Base-by-base conservation (phyloP, 108 stramenopile species). In the Conticribra weissflogii region DNA sequence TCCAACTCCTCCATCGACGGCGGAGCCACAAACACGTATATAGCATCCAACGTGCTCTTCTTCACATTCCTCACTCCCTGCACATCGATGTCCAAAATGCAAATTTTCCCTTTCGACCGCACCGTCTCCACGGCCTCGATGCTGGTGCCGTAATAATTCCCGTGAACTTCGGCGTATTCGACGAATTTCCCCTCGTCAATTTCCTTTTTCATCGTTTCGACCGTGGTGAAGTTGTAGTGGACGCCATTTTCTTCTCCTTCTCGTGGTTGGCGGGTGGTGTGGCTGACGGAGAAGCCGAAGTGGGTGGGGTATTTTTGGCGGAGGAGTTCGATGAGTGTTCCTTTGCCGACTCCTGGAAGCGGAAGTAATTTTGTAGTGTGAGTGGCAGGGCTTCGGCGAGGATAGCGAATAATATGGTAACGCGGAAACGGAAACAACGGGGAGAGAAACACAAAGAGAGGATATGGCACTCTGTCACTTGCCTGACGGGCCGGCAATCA, bases 91-190 rank as follows among this genome's bases (percentile, higher is more conserved):
- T 98, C 96, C 18, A 99, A 73, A 62, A 98, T 81, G 74, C 97
- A 98, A 21, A 99, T 83, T 68, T 92, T 90, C 3, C 92, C 90
- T 64, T 77, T 61, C 19, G 75, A 59, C 61, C 83, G 83, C 0
- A 99, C 97, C 44, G 70, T 64, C 58, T 91, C 81, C 15, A 99
- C 96, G 1, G 96, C 86, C 1, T 78, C 91, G n/a, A 96, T 60
- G 54, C 71, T 81, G 0, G 97, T 97, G 27, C 97, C 96, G 71
- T 99, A 99, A 48, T 96, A 91, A 66, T 97, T 97, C 54, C 92
- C 96, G 74, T 98, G 97, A 30, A 99, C 96, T 46, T 85, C 70
- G 21, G 98, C 98, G 69, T 91, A 88, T 76, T 99, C 98, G 18
- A 99, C 75, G 61, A 92, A 96, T 54, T 81, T 81, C 23, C 88